These are phyloP conservation scores for Irpex sp. DNA, from an alignment of 1,284 basidiomycete genomes.

Conservation along the genomic window DNA sequence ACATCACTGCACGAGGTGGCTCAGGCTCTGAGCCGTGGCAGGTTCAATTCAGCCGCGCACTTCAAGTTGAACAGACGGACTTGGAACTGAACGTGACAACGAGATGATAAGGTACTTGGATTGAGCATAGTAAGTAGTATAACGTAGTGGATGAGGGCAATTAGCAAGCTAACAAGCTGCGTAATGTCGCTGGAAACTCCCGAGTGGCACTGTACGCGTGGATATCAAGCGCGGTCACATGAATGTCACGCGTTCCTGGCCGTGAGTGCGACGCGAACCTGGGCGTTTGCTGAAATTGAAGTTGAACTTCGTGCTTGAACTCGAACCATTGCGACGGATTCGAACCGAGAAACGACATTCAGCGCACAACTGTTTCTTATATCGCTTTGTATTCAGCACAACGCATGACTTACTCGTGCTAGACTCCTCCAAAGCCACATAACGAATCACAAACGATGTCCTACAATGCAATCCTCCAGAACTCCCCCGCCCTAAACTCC, in stretches of 20 bases:
- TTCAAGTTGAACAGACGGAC: too few relatives aligned
- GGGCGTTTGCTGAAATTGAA: background rate
- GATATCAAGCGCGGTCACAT: background rate
- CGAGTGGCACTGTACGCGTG: background rate
- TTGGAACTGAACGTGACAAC: too few relatives aligned
- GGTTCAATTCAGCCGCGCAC: too few relatives aligned
- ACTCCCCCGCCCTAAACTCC: slow-evolving; percentile 74
- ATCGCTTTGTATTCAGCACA: background rate
- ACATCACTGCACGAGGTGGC: too few relatives aligned
- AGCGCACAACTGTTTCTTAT: background rate
- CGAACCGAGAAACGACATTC: background rate
- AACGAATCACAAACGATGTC: slow-evolving; percentile 36
- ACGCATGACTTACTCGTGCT: background rate
- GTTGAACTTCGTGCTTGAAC: background rate
- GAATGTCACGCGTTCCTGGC: background rate
- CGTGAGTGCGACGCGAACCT: background rate
- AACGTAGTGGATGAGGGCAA: too few relatives aligned
- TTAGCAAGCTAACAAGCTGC: background rate
- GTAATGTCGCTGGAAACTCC: background rate
- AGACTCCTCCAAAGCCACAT: background rate
- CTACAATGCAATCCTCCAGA: slow-evolving; percentile 76
- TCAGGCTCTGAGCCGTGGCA: too few relatives aligned
- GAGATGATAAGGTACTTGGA: too few relatives aligned
- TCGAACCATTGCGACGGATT: background rate
- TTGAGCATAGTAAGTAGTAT: too few relatives aligned